phyloP scores from a whole-genome alignment of 2,329 filamentous ascomycete genomes.

The Lachnellula cervina region DNA sequence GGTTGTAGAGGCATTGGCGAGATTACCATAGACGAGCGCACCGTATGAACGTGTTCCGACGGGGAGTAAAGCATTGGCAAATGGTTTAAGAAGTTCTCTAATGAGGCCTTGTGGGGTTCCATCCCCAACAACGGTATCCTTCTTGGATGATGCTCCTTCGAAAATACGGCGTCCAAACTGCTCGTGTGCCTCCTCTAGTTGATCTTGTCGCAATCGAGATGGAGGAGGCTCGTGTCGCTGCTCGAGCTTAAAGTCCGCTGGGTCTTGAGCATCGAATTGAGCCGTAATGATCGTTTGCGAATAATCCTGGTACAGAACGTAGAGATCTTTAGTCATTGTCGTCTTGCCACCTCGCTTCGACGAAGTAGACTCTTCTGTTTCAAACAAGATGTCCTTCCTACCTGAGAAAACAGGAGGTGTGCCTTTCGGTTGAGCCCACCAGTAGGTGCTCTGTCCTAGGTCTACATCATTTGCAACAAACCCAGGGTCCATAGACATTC shows the following conservation, averaged over 20 bases:
- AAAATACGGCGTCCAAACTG: constrained; percentile 75
- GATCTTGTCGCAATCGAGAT: constrained; percentile 77
- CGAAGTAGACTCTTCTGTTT: constrained; percentile 72
- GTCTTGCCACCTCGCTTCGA: constrained; percentile 66
- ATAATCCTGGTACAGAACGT: constrained; percentile 91
- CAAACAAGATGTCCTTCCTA: constrained; percentile 76
- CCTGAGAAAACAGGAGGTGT: constrained; percentile 78
- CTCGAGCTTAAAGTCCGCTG: constrained; percentile 67
- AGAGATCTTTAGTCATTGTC: constrained; percentile 72
- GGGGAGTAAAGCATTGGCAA: constrained; percentile 70
- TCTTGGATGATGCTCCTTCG: constrained; percentile 63
- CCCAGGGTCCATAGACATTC: constrained; percentile 72
- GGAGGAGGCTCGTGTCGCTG: constrained; percentile 86
- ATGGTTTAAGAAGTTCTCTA: constrained; percentile 70
- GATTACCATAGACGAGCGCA: constrained; percentile 87
- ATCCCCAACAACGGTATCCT: constrained; percentile 77
- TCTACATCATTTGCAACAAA: constrained; percentile 88
- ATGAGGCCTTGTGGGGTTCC: constrained; percentile 75
- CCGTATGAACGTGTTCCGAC: constrained; percentile 89
- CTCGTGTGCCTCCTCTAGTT: constrained; percentile 81
- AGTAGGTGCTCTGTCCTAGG: constrained; percentile 65
- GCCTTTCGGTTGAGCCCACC: constrained; percentile 81
- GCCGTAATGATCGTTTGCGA: constrained; percentile 87
- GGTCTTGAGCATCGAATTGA: constrained; percentile 70
- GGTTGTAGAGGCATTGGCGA: constrained; percentile 87